phyloP scores from a whole-genome alignment of 2,329 filamentous ascomycete genomes.

The Stemphylium beticola region DNA sequence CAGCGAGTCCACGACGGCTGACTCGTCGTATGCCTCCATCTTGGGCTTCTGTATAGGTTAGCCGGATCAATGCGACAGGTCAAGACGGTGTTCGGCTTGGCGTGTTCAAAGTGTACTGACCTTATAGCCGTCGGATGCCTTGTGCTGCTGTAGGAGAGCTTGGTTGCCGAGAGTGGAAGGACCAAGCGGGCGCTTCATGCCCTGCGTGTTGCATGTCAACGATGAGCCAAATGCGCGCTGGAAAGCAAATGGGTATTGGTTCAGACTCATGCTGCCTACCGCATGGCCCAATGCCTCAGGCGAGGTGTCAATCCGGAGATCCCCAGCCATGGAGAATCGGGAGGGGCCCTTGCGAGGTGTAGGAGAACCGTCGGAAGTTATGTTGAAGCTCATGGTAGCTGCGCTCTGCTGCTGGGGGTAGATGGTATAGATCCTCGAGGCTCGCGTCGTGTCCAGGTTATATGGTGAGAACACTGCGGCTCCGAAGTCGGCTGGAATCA shows the following conservation, averaged over 20 bases:
- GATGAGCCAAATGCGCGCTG: constrained; percentile 29
- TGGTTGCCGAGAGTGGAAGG: constrained; percentile 46
- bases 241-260: constrained; percentile 25
- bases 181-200: constrained; percentile 48
- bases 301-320: constrained; percentile 44
- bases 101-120: constrained; percentile 25
- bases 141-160: constrained; percentile 24
- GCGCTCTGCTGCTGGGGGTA: constrained; percentile 26
- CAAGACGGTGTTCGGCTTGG: not conserved
- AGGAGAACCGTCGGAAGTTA: constrained; percentile 51
- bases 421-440: constrained; percentile 44
- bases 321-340: constrained; percentile 39
- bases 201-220: constrained; percentile 47
- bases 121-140: constrained; percentile 38
- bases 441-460: constrained; percentile 14
- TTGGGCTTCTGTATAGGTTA: constrained; percentile 57
- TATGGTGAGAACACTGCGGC: constrained; percentile 5
- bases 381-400: constrained; percentile 46
- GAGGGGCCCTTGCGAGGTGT: constrained; percentile 48
- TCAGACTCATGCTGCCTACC: constrained; percentile 40
- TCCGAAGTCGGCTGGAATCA: constrained; percentile 10
- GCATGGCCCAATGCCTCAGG: constrained; percentile 43
- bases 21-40: constrained; percentile 47
- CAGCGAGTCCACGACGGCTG: constrained; percentile 64
- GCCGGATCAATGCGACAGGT: constrained; percentile 12